Conservation (phyloP, 208 protist species). For the Naegleria gruberi region DNA sequence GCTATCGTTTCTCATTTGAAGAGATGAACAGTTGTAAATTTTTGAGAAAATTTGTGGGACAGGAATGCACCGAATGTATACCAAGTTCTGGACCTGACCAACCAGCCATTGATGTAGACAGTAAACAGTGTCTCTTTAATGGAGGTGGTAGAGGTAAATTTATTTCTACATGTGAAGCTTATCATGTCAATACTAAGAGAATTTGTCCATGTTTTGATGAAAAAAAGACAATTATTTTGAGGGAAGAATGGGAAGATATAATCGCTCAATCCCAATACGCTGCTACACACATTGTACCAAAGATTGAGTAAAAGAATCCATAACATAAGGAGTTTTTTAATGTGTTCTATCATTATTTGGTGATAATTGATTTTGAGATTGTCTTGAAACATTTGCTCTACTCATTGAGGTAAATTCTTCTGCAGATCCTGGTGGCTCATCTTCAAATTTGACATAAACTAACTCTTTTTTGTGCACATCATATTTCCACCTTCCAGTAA, state of each 20-base stretch:
- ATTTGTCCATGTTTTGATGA: constrained; percentile 14
- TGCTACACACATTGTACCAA: background rate
- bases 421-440: too few species aligned
- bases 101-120: background rate
- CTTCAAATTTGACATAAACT: background rate
- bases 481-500: background rate
- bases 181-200: background rate
- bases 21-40: constrained; percentile 1
- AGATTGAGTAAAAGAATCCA: too few species aligned
- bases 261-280: background rate
- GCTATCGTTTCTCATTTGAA: background rate
- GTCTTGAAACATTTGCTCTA: too few species aligned
- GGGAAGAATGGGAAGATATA: constrained; percentile 8
- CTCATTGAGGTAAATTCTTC: too few species aligned
- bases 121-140: background rate
- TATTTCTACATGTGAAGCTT: background rate
- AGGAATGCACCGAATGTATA: background rate
- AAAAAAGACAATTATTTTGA: background rate
- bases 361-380: too few species aligned
- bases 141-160: background rate
- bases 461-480: background rate
- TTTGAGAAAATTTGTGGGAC: background rate
- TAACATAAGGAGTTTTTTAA: too few species aligned
- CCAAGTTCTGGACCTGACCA: background rate
- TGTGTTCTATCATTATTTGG: too few species aligned